Conservation (phyloP, 2,329 filamentous ascomycete species). For the Exophiala lecanii-corni region DNA sequence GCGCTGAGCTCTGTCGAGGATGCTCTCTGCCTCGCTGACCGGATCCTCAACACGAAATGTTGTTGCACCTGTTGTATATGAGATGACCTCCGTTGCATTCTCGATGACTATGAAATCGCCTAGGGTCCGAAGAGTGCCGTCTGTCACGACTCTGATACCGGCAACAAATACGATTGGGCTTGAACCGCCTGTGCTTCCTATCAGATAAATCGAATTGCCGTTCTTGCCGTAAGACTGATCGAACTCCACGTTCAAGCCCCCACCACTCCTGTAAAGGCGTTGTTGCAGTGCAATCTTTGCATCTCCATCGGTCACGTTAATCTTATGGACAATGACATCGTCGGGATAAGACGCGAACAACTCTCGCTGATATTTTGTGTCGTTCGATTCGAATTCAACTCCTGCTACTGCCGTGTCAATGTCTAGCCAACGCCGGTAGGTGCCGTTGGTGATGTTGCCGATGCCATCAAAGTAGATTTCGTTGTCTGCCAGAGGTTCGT, state of each 20-base stretch:
- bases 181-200: constrained; percentile 36
- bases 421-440: constrained; percentile 40
- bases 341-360: constrained; percentile 42
- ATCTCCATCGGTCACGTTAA: constrained; percentile 25
- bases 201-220: constrained; percentile 33
- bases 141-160: constrained; percentile 29
- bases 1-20: background rate
- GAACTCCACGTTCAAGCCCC: background rate
- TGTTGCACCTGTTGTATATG: constrained; percentile 39
- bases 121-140: constrained; percentile 30
- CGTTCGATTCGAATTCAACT: constrained; percentile 36
- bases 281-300: constrained; percentile 30
- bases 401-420: constrained; percentile 34
- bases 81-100: constrained; percentile 33
- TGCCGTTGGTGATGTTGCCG: constrained; percentile 23
- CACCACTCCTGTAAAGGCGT: background rate
- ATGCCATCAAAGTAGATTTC: constrained; percentile 40
- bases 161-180: constrained; percentile 33
- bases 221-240: constrained; percentile 11
- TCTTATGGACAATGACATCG: constrained; percentile 36
- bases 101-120: constrained; percentile 35
- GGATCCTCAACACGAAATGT: constrained; percentile 31
- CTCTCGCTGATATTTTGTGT: constrained; percentile 34
- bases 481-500: constrained; percentile 42
- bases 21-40: background rate